These are phyloP conservation scores for Staphylotrichum longicolle DNA, from an alignment of 495 filamentous ascomycete genomes.

Conservation along the genomic window DNA sequence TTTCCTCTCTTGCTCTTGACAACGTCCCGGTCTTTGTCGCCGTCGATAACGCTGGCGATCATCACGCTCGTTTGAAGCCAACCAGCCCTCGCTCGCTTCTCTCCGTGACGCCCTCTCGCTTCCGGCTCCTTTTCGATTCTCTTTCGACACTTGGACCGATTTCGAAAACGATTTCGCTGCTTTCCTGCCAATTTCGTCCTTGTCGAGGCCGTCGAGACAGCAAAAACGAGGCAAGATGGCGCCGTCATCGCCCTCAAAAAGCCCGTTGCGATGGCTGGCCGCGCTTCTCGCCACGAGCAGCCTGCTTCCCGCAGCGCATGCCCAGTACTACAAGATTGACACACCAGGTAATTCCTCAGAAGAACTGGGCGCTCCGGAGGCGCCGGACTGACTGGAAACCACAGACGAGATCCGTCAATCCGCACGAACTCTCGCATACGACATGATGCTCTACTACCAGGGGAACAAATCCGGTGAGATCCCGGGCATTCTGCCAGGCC, in stretches of 20 bases:
- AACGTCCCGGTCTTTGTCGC: slow-evolving; percentile 8
- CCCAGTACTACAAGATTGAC: slow-evolving; percentile 28
- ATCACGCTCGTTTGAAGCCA: slow-evolving; percentile 19
- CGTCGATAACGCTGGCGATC: slow-evolving; percentile 17
- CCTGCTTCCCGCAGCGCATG: slow-evolving; percentile 23
- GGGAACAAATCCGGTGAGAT: slow-evolving; percentile 60
- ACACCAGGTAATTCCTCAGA: slow-evolving; percentile 24
- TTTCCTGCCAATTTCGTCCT: background rate
- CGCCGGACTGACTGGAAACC: slow-evolving; percentile 14
- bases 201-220: background rate
- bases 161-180: background rate
- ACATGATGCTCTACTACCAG: slow-evolving; percentile 65
- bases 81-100: slow-evolving; percentile 9
- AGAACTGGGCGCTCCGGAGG: background rate
- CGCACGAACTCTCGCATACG: slow-evolving; percentile 60
- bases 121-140: background rate
- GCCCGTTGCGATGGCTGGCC: slow-evolving; percentile 24
- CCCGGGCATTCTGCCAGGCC: slow-evolving; percentile 62
- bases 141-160: background rate
- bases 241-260: slow-evolving; percentile 10
- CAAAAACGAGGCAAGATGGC: slow-evolving; percentile 7
- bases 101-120: background rate
- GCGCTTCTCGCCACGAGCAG: slow-evolving; percentile 22
- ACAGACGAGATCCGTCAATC: slow-evolving; percentile 60
- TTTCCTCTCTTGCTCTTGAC: slow-evolving; percentile 17